phyloP scores from a whole-genome alignment of 2,329 filamentous ascomycete species.

The Fusarium piperis region DNA sequence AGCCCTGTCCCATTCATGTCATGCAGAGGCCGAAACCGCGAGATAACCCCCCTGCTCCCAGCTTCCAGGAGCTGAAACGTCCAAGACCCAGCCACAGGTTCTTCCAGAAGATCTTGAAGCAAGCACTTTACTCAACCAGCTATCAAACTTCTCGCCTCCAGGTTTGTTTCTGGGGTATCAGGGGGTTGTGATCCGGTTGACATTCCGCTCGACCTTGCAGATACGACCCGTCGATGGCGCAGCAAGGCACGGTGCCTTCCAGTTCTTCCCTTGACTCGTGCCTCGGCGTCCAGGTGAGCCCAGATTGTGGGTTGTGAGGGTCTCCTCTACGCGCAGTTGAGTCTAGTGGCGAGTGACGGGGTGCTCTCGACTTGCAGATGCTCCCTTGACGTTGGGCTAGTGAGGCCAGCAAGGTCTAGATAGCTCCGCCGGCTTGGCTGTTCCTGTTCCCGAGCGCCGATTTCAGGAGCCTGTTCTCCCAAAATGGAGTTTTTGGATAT shows the following conservation, averaged over 20 bases:
- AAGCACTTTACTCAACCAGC: slow-evolving; percentile 14
- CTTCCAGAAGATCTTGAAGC: slow-evolving; percentile 42
- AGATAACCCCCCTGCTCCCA: slow-evolving; percentile 25
- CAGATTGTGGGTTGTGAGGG: slow-evolving; percentile 3
- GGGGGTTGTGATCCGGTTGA: slow-evolving; percentile 20
- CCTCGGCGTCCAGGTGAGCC: slow-evolving; percentile 21
- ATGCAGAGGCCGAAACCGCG: slow-evolving; percentile 32
- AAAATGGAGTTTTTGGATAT: slow-evolving; percentile 14
- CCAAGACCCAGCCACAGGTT: slow-evolving; percentile 26
- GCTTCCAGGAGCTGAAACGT: slow-evolving; percentile 41
- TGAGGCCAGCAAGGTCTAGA: slow-evolving; percentile 25
- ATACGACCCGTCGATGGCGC: slow-evolving; percentile 20
- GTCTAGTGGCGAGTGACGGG: slow-evolving; percentile 9
- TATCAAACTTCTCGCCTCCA: slow-evolving; percentile 20
- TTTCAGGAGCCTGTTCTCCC: slow-evolving; percentile 9
- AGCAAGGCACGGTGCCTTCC: slow-evolving; percentile 17
- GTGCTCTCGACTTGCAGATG: neutral
- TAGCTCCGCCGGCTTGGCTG: slow-evolving; percentile 29
- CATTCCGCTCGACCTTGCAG: slow-evolving; percentile 32
- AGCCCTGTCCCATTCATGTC: slow-evolving; percentile 15
- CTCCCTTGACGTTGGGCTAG: slow-evolving; percentile 4
- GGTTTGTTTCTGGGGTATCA: slow-evolving; percentile 36
- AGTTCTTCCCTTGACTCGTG: slow-evolving; percentile 33
- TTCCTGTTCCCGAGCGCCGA: slow-evolving; percentile 6
- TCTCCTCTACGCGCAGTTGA: neutral